A percentile compares a stretch with the other conserved stretches of the same genome.
These are phyloP conservation scores for Yamadazyma oceani DNA, from an alignment of 1,139 yeast genomes.

Conservation along the genomic window DNA sequence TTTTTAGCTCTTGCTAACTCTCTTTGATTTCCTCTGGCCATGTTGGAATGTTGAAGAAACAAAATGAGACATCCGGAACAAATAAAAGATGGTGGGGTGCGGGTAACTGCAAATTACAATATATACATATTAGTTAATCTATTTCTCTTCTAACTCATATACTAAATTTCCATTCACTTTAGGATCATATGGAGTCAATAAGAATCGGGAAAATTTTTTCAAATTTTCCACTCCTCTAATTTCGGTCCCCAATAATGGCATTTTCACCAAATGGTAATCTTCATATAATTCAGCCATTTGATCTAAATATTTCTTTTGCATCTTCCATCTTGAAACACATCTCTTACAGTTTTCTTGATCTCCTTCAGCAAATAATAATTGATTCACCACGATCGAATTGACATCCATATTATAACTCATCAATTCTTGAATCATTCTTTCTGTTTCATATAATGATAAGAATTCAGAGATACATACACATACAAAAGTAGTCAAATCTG, in stretches of 20 bases:
- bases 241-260: conserved; percentile 92
- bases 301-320: conserved; percentile 92
- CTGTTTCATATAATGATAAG: conserved; percentile 92
- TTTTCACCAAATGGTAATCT: conserved; percentile 91
- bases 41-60: too few species aligned
- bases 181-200: conserved; percentile 72
- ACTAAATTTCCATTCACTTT: conserved; percentile 57
- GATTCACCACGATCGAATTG: conserved; percentile 92
- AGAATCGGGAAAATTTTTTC: conserved; percentile 69
- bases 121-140: too few species aligned
- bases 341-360: conserved; percentile 69
- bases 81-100: not conserved
- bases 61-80: too few species aligned
- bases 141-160: conserved; percentile 63
- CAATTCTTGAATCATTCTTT: conserved; percentile 94
- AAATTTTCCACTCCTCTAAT: conserved; percentile 88
- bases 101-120: too few species aligned
- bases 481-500: conserved; percentile 92
- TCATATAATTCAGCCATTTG: conserved; percentile 93
- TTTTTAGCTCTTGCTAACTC: conserved; percentile 91
- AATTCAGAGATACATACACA: conserved; percentile 98
- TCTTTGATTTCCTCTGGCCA: conserved; percentile 97
- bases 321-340: conserved; percentile 89
- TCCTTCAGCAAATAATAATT: conserved; percentile 80
- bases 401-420: conserved; percentile 95